These are phyloP conservation scores for Rhododendron kiyosumense DNA, from an alignment of 148 eudicot species.

Conservation along the genomic window DNA sequence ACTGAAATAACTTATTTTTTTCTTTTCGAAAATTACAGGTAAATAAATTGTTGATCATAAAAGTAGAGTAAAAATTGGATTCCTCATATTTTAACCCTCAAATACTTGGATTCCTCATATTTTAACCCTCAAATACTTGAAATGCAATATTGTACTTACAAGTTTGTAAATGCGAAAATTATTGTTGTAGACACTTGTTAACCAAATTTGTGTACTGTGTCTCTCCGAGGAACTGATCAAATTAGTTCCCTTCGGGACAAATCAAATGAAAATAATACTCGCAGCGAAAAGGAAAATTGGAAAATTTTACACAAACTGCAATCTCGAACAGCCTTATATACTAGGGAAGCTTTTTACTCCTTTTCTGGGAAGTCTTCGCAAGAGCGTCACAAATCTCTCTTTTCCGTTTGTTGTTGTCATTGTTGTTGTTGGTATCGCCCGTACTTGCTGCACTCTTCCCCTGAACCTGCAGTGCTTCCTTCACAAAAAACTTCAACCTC, in stretches of 20 bases:
- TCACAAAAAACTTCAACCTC: slow-evolving; percentile 58
- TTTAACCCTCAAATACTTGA: not conserved
- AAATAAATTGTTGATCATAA: not conserved
- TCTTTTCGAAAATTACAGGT: not conserved
- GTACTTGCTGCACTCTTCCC: slow-evolving; percentile 22
- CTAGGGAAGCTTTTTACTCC: slow-evolving; percentile 44
- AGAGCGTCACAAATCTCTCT: slow-evolving; percentile 50
- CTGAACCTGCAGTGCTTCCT: slow-evolving; percentile 35
- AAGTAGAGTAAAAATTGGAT: not conserved
- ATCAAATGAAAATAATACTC: not conserved
- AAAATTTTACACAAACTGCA: not conserved
- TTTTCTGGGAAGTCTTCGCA: slow-evolving; percentile 60
- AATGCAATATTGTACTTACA: not conserved
- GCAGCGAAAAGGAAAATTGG: not conserved
- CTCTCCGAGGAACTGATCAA: too few species aligned
- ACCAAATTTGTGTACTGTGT: not conserved
- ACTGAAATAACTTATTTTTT: not conserved
- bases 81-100: not conserved
- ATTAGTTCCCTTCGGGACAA: too few species aligned
- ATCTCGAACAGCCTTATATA: not conserved
- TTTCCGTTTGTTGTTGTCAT: slow-evolving; percentile 43
- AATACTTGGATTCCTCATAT: too few species aligned
- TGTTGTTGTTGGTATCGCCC: slow-evolving; percentile 24
- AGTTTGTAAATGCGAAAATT: not conserved
- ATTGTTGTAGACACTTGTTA: too few species aligned